Evolutionary conservation across 2,329 filamentous ascomycete species (phyloP).

Genomic region (Ascochyta koolunga): DNA sequence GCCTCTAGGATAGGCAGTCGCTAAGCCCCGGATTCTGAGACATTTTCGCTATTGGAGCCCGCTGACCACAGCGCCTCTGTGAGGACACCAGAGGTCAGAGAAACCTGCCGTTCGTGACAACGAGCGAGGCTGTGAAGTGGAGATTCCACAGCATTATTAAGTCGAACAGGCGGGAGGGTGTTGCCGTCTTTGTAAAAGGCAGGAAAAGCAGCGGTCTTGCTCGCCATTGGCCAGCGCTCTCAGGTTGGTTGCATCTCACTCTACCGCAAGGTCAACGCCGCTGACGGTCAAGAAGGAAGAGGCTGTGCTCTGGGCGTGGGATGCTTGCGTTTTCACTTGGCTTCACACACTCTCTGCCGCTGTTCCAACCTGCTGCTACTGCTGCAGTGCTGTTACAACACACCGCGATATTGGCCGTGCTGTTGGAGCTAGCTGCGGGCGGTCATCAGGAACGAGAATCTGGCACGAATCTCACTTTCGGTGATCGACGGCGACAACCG

Average conservation of each 20-base stretch:
- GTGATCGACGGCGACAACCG: slow-evolving; percentile 17
- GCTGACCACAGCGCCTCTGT: not conserved
- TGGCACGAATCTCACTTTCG: slow-evolving; percentile 11
- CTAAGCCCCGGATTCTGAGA: slow-evolving; percentile 10
- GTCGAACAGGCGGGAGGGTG: slow-evolving; percentile 6
- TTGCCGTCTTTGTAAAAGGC: not conserved
- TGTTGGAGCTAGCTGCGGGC: slow-evolving; percentile 8
- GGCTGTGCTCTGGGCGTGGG: slow-evolving; percentile 14
- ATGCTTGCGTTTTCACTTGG: slow-evolving; percentile 1
- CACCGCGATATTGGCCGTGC: not conserved
- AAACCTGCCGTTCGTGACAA: not conserved
- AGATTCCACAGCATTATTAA: slow-evolving; percentile 3
- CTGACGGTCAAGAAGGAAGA: slow-evolving; percentile 6
- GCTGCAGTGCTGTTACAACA: too few species aligned
- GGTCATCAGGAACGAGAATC: slow-evolving; percentile 15
- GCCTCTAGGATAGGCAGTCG: slow-evolving; percentile 10
- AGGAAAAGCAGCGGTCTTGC: slow-evolving; percentile 12
- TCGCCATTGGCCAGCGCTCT: slow-evolving; percentile 6
- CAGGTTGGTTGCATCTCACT: slow-evolving; percentile 10
- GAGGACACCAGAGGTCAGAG: not conserved
- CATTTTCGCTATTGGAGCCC: slow-evolving; percentile 12
- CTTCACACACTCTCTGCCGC: not conserved
- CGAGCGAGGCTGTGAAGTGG: slow-evolving; percentile 11
- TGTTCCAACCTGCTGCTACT: not conserved
- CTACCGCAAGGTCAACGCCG: not conserved